These are phyloP conservation scores for Penicillium daleae DNA, from an alignment of 495 filamentous ascomycete genomes.

Conservation along the genomic window DNA sequence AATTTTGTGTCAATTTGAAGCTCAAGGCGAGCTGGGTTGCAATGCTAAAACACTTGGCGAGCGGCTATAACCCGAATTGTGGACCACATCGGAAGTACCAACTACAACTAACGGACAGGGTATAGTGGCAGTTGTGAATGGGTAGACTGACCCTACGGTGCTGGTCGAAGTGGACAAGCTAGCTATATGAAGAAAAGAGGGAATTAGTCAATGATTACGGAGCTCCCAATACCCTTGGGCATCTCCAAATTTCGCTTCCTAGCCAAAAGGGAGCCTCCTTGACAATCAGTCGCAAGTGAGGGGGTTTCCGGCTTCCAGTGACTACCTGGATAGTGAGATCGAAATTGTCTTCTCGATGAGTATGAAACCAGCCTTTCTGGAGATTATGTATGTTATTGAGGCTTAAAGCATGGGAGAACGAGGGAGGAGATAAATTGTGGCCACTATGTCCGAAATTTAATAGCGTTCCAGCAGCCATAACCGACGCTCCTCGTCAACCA, in stretches of 20 bases:
- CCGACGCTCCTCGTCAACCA: conserved; percentile 53
- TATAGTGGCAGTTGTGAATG: not conserved
- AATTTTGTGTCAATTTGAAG: not conserved
- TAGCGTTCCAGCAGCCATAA: conserved; percentile 64
- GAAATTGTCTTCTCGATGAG: too few relatives aligned
- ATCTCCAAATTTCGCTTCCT: not conserved
- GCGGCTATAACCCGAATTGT: not conserved
- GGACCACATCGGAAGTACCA: conserved; percentile 1
- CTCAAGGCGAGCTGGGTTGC: not conserved
- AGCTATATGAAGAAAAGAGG: not conserved
- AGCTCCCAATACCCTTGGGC: not conserved
- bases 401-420: not conserved
- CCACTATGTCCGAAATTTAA: conserved; percentile 20
- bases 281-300: not conserved
- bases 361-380: too few relatives aligned
- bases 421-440: not conserved
- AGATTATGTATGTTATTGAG: too few relatives aligned
- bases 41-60: conserved; percentile 6
- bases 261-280: not conserved
- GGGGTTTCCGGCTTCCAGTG: not conserved
- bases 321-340: not conserved
- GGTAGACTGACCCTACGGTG: not conserved
- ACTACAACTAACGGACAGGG: too few relatives aligned
- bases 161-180: not conserved
- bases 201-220: conserved; percentile 1